Conservation (phyloP, 179 eudicot genomes). For the Silene coronaria region DNA sequence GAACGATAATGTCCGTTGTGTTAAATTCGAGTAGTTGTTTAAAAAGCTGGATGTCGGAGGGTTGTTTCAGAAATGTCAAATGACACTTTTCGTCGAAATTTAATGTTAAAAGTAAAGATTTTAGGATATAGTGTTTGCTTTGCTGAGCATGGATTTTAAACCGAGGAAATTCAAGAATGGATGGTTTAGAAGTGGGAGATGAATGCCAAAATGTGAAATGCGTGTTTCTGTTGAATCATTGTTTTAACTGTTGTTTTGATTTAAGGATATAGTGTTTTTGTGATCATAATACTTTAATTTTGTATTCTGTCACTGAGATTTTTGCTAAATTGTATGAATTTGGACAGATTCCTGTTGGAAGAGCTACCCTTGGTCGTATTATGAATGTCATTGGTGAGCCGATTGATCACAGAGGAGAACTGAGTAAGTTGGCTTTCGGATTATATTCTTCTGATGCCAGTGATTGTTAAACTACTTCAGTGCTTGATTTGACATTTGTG, state of each 20-base stretch:
- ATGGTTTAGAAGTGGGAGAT: too few relatives aligned
- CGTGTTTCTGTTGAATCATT: too few relatives aligned
- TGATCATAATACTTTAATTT: too few relatives aligned
- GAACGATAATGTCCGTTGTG: neutral
- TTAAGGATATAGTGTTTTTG: too few relatives aligned
- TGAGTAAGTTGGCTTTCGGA: constrained; percentile 49
- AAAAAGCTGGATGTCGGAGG: too few relatives aligned
- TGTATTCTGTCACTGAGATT: neutral
- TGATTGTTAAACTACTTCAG: neutral
- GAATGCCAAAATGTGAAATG: too few relatives aligned
- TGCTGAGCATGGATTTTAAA: neutral
- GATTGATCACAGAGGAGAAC: constrained; percentile 79
- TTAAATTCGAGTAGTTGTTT: too few relatives aligned
- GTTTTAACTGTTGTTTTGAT: too few relatives aligned
- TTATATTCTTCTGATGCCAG: neutral
- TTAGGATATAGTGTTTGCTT: too few relatives aligned
- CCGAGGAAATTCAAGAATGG: too few relatives aligned
- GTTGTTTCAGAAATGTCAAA: too few relatives aligned
- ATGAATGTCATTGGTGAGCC: constrained; percentile 99
- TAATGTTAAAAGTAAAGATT: too few relatives aligned
- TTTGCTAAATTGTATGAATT: neutral
- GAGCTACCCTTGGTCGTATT: constrained; percentile 99
- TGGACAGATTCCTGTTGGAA: constrained; percentile 86
- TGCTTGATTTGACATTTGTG: constrained; percentile 6
- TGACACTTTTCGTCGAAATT: neutral